phyloP scores from a whole-genome alignment of 1,284 basidiomycete genomes.

The Cutaneotrichosporon spelunceum region DNA sequence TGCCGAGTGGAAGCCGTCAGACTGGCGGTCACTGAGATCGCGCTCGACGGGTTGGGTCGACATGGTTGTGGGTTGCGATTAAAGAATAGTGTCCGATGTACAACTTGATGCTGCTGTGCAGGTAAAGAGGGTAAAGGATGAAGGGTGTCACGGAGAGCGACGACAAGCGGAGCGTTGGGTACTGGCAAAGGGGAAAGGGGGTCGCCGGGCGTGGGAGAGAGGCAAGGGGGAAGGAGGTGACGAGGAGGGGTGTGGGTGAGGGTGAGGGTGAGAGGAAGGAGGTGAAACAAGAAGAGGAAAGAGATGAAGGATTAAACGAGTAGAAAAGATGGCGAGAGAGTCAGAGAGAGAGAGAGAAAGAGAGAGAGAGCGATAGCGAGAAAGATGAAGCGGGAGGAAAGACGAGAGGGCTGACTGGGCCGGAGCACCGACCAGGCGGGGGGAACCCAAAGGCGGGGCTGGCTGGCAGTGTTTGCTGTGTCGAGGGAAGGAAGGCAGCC shows the following conservation, averaged over 20 bases:
- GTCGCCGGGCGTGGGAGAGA: not conserved
- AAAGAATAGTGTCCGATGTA: not conserved
- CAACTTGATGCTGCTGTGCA: not conserved
- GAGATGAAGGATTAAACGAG: not conserved
- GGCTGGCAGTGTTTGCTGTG: too few species aligned
- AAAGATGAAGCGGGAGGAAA: not conserved
- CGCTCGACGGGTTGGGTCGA: slow-evolving; percentile 2
- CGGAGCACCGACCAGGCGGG: too few species aligned
- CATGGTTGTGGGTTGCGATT: too few species aligned
- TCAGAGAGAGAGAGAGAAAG: not conserved
- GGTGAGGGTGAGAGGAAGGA: not conserved
- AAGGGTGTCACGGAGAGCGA: not conserved
- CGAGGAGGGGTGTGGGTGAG: not conserved
- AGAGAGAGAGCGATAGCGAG: not conserved
- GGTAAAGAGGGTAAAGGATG: not conserved
- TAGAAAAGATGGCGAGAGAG: not conserved
- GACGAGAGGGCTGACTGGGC: too few species aligned
- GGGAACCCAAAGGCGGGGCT: too few species aligned
- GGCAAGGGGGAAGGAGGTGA: not conserved
- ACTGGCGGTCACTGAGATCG: slow-evolving; percentile 10
- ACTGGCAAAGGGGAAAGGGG: not conserved
- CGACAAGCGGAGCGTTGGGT: not conserved
- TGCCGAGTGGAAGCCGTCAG: slow-evolving; percentile 6
- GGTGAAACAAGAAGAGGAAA: not conserved
- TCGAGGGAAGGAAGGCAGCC: too few species aligned